Evolutionary conservation across 108 stramenopile genomes (phyloP).

Genomic region (Nitzschia sp.): DNA sequence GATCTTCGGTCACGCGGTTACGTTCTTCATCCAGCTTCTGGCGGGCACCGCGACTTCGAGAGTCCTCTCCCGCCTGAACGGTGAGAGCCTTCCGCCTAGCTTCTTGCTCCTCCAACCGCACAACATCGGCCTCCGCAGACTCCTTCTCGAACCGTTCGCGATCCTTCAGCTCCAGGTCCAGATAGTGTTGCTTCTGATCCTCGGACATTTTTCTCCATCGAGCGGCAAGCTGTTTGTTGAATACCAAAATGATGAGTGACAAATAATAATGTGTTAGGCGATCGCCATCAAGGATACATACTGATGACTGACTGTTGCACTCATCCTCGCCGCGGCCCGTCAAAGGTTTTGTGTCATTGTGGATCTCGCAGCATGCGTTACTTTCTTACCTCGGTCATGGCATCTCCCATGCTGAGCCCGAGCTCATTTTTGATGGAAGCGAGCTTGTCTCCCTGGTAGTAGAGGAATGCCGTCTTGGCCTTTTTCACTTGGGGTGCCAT

Average conservation of each 20-base stretch:
- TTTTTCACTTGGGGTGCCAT: constrained; percentile 56
- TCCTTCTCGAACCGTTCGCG: constrained; percentile 69
- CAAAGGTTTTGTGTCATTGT: too few relatives aligned
- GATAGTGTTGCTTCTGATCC: constrained; percentile 43
- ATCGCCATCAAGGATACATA: too few relatives aligned
- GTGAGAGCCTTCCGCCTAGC: constrained; percentile 48
- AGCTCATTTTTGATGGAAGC: constrained; percentile 63
- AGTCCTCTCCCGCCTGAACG: constrained; percentile 57
- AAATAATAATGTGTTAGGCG: too few relatives aligned
- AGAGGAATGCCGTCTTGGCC: constrained; percentile 83
- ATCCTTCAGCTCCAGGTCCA: constrained; percentile 64
- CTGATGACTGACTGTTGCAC: too few relatives aligned
- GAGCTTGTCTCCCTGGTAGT: constrained; percentile 71
- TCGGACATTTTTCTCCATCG: constrained; percentile 70
- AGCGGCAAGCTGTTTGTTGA: constrained; percentile 43
- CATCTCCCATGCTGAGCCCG: constrained; percentile 72
- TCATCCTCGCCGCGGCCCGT: too few relatives aligned
- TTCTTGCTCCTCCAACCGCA: constrained; percentile 52
- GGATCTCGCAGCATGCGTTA: neutral
- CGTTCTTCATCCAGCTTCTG: constrained; percentile 52
- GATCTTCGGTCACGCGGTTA: constrained; percentile 26
- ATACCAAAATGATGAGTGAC: neutral
- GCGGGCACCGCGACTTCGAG: constrained; percentile 57
- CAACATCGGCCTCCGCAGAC: constrained; percentile 69
- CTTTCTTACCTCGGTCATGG: constrained; percentile 71